Evolutionary conservation across 108 stramenopile species (phyloP), one percentile per base, ranked within the genome.

Genomic region (Phaeodactylum tricornutum): DNA sequence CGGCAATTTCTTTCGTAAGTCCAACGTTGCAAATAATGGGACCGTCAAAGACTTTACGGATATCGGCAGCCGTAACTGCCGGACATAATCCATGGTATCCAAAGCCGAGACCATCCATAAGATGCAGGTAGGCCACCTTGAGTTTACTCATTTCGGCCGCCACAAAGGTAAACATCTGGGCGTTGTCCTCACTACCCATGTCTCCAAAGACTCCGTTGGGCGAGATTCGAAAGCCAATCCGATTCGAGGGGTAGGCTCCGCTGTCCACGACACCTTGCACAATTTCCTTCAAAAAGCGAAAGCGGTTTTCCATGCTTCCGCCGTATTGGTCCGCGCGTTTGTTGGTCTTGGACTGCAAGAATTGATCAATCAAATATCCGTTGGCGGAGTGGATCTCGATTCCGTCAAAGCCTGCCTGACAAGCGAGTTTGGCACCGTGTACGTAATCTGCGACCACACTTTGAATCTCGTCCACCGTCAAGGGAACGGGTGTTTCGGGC

Each of bases 21-120:
- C 78, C 72, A 33, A 76, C 74, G 53, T 82, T 81, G 66, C 54
- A 25, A 26, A 89, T 79, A 31, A 89, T 47, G 20, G 55, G 34
- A 12, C 75, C 81, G 17, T 80, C 58, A 39, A 51, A 81, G 16
- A 44, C 35, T 39, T 52, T 61, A 3, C 56, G 54, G 26, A 75
- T 43, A 11, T 68, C 65, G 27, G 42, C 42, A 5, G 45, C 43
- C 14, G 53, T 81, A n/a, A 80, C 62, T 1, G 43, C 44, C 24
- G 46, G 40, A 48, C 60, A 60, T 35, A 54, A 37, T 20, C 56
- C 59, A 49, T 87, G 85, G 34, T 43, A 77, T 36, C 85, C 85
- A 45, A 81, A 81, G 16, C 75, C 74, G 3, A 65, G 36, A 30
- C 80, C 77, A 47, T 83, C 81, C 81, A 83, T 87, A 32, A 87